phyloP scores from a whole-genome alignment of 305 asterid species.

The Petunia hybrid region DNA sequence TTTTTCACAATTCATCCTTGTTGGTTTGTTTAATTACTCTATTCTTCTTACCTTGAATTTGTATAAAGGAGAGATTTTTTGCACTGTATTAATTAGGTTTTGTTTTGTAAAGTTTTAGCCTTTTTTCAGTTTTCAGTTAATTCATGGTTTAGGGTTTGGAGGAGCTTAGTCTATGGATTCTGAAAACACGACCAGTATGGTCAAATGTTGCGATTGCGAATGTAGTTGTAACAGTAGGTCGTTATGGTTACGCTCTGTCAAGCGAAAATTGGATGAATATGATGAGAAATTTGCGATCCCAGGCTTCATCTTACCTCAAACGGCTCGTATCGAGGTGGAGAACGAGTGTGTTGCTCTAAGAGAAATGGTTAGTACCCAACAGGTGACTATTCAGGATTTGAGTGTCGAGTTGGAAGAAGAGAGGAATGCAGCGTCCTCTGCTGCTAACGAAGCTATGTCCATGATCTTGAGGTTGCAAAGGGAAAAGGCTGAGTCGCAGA shows the following conservation, averaged over 20 bases:
- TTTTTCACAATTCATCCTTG: no score
- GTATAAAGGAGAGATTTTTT: not conserved
- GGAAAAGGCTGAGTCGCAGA: constrained; percentile 93
- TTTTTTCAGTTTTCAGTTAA: not conserved
- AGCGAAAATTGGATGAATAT: constrained; percentile 65
- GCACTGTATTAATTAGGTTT: not conserved
- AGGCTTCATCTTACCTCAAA: constrained; percentile 62
- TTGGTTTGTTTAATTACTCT: not conserved
- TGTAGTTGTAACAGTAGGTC: constrained; percentile 53
- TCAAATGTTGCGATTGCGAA: constrained; percentile 76
- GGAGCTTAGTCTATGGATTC: constrained; percentile 55
- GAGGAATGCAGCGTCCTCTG: constrained; percentile 92
- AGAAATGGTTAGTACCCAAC: constrained; percentile 81
- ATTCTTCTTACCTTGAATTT: not conserved
- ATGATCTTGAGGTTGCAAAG: constrained; percentile 98
- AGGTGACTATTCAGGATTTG: constrained; percentile 77
- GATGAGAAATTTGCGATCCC: constrained; percentile 62
- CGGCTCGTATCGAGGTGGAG: constrained; percentile 79
- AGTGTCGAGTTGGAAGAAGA: constrained; percentile 87
- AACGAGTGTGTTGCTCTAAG: constrained; percentile 83
- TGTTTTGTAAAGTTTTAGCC: not conserved
- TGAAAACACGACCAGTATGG: constrained; percentile 46
- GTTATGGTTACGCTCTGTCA: constrained; percentile 59
- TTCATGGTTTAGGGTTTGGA: constrained; percentile 1
- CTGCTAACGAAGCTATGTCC: constrained; percentile 97